A percentile compares a stretch with the other conserved stretches of the same genome.
Evolutionary conservation across 129 eudicot genomes (phyloP).

Genomic region (Centrapalus pauciflorus): DNA sequence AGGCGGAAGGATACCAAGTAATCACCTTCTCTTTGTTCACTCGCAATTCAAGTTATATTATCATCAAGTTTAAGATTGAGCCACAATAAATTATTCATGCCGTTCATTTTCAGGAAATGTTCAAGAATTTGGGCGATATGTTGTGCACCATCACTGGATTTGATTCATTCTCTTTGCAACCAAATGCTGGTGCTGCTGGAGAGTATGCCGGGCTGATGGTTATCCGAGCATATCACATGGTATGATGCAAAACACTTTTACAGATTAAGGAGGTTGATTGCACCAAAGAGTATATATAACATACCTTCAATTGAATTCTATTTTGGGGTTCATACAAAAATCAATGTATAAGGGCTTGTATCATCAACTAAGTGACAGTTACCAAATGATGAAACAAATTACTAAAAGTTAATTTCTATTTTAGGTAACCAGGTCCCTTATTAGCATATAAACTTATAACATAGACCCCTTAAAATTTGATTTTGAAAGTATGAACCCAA

Average conservation of each 20-base stretch:
- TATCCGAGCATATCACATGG: constrained; percentile 80
- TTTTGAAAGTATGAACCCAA: too few species aligned
- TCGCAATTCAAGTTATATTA: neutral
- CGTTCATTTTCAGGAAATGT: constrained; percentile 69
- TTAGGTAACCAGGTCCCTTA: too few species aligned
- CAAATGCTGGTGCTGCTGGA: constrained; percentile 99
- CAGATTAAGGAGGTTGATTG: too few species aligned
- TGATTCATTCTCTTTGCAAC: constrained; percentile 96
- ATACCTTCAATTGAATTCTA: too few species aligned
- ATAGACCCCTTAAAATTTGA: too few species aligned
- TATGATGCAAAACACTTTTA: constrained; percentile 9
- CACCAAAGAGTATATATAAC: too few species aligned
- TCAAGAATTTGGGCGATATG: constrained; percentile 70
- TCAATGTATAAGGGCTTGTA: too few species aligned
- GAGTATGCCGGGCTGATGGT: constrained; percentile 95
- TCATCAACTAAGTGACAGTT: too few species aligned
- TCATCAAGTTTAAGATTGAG: neutral
- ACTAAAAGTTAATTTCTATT: too few species aligned
- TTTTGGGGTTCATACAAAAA: too few species aligned
- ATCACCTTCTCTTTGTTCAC: neutral
- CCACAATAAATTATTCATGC: neutral
- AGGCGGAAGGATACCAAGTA: constrained; percentile 87
- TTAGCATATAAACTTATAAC: too few species aligned
- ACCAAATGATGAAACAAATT: too few species aligned
- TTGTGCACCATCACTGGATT: constrained; percentile 85